These are phyloP conservation scores for Yamadazyma diddensiae DNA, from an alignment of 1,139 yeast genomes.

Conservation along the genomic window DNA sequence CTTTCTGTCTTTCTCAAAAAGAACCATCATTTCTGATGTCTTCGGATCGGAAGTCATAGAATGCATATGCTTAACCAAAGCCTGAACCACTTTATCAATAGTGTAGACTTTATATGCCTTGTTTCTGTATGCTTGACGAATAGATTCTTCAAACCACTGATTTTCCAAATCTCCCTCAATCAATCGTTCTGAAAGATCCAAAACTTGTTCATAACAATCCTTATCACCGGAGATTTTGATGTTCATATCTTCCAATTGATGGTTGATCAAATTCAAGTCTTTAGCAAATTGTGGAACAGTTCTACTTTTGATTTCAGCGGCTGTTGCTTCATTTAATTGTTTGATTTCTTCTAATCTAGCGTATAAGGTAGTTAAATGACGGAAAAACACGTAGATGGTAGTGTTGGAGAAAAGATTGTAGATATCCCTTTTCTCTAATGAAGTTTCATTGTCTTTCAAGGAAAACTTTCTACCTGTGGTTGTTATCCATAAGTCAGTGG, in stretches of 20 bases:
- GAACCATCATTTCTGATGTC: slow-evolving; percentile 73
- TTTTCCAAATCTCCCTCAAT: slow-evolving; percentile 93
- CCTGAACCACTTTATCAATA: slow-evolving; percentile 87
- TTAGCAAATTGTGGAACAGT: slow-evolving; percentile 80
- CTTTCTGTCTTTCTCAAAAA: slow-evolving; percentile 79
- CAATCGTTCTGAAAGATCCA: slow-evolving; percentile 67
- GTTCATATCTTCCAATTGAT: slow-evolving; percentile 79
- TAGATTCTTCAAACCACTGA: slow-evolving; percentile 91
- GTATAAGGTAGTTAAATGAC: slow-evolving; percentile 79
- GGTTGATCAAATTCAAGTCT: slow-evolving; percentile 79
- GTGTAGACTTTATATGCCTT: slow-evolving; percentile 91
- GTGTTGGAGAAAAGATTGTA: slow-evolving; percentile 88
- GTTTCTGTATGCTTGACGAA: slow-evolving; percentile 93
- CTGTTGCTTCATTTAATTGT: slow-evolving; percentile 58
- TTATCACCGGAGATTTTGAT: slow-evolving; percentile 67
- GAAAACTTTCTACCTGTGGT: slow-evolving; percentile 37
- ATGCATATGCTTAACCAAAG: slow-evolving; percentile 87
- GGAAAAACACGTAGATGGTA: slow-evolving; percentile 86
- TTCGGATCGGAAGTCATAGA: slow-evolving; percentile 74
- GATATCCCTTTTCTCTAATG: slow-evolving; percentile 36
- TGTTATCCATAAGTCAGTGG: slow-evolving; percentile 67
- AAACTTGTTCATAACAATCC: slow-evolving; percentile 72
- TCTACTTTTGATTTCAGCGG: slow-evolving; percentile 66
- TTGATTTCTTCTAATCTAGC: slow-evolving; percentile 79
- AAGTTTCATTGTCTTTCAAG: slow-evolving; percentile 21